phyloP scores from a whole-genome alignment of 139 green algal genomes.

The Yamagishiella unicocca region DNA sequence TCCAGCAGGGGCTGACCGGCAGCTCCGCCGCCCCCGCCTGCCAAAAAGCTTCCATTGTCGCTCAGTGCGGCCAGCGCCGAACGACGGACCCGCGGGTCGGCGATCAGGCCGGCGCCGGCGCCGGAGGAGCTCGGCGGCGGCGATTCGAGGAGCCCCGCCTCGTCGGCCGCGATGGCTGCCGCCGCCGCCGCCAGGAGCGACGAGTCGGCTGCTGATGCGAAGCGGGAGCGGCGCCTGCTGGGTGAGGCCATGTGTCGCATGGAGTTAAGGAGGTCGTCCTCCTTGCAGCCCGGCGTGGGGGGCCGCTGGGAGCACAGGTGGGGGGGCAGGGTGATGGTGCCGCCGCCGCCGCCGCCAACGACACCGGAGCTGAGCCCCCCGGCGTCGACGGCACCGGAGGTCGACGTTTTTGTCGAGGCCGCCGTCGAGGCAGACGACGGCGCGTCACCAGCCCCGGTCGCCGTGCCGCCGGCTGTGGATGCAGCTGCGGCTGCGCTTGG shows the following conservation, averaged over 20 bases:
- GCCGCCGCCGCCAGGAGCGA: slow-evolving; percentile 4
- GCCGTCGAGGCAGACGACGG: background rate
- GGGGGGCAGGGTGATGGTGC: background rate
- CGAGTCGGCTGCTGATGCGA: slow-evolving; percentile 11
- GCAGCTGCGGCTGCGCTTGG: background rate
- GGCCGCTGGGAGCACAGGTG: slow-evolving; percentile 29
- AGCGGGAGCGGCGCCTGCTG: slow-evolving; percentile 25
- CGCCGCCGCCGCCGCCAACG: background rate
- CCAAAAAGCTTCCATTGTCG: background rate
- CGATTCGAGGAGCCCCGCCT: slow-evolving; percentile 17
- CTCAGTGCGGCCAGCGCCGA: background rate
- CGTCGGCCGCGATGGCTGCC: slow-evolving; percentile 8
- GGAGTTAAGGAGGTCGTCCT: slow-evolving; percentile 16
- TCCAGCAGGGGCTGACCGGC: no score
- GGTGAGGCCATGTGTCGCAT: slow-evolving; percentile 3
- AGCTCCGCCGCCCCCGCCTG: background rate
- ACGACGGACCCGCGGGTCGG: background rate
- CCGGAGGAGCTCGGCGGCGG: background rate
- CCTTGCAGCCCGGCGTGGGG: slow-evolving; percentile 29
- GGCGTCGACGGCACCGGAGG: no score
- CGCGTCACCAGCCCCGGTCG: background rate
- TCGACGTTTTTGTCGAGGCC: background rate
- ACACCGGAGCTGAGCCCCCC: no score
- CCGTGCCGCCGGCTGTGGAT: background rate
- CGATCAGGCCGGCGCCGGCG: background rate